phyloP scores from a whole-genome alignment of 371 early-diverging fungal species.

The Syncephalis fuscata region DNA sequence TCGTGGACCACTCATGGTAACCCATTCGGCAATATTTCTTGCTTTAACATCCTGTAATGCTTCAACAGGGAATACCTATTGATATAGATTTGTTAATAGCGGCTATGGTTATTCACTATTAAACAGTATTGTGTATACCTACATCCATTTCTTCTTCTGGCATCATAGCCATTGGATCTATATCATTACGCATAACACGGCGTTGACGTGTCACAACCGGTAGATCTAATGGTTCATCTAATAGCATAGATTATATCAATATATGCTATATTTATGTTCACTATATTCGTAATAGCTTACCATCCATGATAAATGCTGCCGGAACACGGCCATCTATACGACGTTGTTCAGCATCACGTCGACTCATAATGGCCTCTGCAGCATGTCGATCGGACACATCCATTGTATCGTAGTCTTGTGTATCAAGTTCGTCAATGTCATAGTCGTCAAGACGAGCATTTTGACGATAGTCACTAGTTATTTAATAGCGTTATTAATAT shows the following conservation, averaged over 20 bases:
- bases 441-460: conserved; percentile 65
- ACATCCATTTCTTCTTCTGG: conserved; percentile 1
- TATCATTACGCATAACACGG: not conserved
- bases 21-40: conserved; percentile 47
- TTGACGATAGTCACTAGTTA: conserved; percentile 49
- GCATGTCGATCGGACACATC: conserved; percentile 50
- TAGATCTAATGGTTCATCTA: not conserved
- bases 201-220: not conserved
- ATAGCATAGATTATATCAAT: not conserved
- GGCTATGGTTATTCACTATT: not conserved
- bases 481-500: not conserved
- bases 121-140: not conserved
- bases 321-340: not conserved
- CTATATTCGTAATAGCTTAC: not conserved
- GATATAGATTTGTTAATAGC: conserved; percentile 1
- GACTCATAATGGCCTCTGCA: conserved; percentile 59
- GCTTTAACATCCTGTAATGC: conserved; percentile 5
- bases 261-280: not conserved
- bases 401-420: conserved; percentile 51
- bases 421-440: conserved; percentile 58
- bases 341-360: conserved; percentile 52
- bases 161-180: not conserved
- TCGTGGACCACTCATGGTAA: conserved; percentile 56
- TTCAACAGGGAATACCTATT: no score
- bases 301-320: not conserved